Evolutionary conservation across 371 early-diverging fungal genomes (phyloP).

Genomic region (Zancudomyces culisetae): DNA sequence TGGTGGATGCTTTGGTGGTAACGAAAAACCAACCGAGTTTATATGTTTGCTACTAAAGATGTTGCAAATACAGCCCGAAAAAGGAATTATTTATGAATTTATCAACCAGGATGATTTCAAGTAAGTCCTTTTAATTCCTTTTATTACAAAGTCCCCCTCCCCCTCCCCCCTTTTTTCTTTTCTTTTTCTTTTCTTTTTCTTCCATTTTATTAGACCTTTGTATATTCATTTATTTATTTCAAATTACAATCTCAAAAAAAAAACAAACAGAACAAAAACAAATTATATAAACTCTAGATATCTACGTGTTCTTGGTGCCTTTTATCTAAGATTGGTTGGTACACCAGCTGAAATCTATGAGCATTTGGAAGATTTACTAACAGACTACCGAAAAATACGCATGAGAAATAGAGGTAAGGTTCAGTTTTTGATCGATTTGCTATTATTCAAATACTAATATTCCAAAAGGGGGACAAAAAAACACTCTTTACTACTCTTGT

Average conservation of each 20-base stretch:
- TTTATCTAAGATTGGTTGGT: slow-evolving; percentile 69
- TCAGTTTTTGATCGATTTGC: neutral
- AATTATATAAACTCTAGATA: neutral
- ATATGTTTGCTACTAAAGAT: slow-evolving; percentile 72
- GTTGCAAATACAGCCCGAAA: slow-evolving; percentile 75
- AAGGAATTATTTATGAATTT: slow-evolving; percentile 61
- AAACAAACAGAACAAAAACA: neutral
- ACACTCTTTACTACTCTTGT: no score
- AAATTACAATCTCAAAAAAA: neutral
- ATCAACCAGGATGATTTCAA: slow-evolving; percentile 61
- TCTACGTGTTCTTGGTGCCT: slow-evolving; percentile 71
- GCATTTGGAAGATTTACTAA: slow-evolving; percentile 65
- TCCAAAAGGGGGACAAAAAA: neutral
- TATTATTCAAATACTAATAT: neutral
- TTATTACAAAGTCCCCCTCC: no score
- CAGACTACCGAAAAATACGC: slow-evolving; percentile 73
- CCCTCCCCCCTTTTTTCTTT: no score
- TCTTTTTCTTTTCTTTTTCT: neutral
- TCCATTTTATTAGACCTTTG: neutral
- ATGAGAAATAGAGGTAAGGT: slow-evolving; percentile 17
- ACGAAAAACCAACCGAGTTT: slow-evolving; percentile 75
- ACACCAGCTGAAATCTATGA: slow-evolving; percentile 59
- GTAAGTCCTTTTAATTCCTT: slow-evolving; percentile 18
- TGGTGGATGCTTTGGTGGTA: slow-evolving; percentile 68
- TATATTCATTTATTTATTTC: neutral